These are phyloP conservation scores for Claviceps sp. DNA, from an alignment of 2,329 filamentous ascomycete genomes.

Conservation along the genomic window DNA sequence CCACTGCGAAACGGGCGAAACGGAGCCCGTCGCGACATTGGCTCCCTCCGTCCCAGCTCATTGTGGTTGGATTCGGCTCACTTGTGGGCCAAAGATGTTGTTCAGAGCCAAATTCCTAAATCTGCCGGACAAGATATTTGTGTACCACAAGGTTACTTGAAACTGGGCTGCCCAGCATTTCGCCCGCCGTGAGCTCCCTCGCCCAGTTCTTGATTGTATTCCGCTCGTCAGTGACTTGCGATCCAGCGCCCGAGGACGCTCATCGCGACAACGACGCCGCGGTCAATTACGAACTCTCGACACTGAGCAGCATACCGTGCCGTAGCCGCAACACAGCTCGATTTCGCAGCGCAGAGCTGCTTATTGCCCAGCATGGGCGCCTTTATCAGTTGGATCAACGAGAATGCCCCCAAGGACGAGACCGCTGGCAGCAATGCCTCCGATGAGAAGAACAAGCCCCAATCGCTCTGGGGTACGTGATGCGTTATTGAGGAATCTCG, in stretches of 20 bases:
- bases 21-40: not conserved
- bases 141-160: not conserved
- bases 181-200: not conserved
- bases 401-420: constrained; percentile 15
- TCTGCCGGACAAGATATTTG: not conserved
- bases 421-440: constrained; percentile 11
- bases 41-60: not conserved
- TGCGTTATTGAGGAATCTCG: not conserved
- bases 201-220: not conserved
- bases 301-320: not conserved
- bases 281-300: not conserved
- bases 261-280: not conserved
- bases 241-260: not conserved
- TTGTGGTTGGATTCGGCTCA: not conserved
- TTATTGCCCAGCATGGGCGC: constrained; percentile 19
- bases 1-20: not conserved
- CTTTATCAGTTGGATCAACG: constrained; percentile 26
- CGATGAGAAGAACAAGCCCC: constrained; percentile 12
- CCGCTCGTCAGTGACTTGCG: not conserved
- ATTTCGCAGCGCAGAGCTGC: constrained; percentile 3
- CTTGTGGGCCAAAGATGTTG: not conserved
- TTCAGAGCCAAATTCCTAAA: not conserved
- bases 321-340: too few species aligned
- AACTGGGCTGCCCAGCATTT: not conserved
- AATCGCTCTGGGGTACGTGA: constrained; percentile 23